Base-by-base conservation (phyloP, 768 basidiomycete genomes). In the Termitomyces sp. region DNA sequence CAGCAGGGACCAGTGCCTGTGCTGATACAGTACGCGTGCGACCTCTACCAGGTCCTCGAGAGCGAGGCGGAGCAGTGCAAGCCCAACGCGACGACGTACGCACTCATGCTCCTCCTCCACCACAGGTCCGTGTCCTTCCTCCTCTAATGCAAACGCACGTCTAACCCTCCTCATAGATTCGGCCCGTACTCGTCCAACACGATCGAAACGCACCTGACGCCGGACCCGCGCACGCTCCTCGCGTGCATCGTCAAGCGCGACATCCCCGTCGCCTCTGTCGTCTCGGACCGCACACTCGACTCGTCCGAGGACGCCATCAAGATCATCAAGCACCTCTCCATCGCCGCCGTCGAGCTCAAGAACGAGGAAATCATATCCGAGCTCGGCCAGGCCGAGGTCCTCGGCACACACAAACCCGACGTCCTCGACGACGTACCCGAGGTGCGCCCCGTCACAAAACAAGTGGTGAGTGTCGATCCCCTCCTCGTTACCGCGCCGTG, bases 11-110 rank as follows among this genome's bases (percentile, higher is more conserved):
- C 70, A 2, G 68, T 72, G 0, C 75, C 79, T 41, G 72, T 72
- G 33, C 93, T 93, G 91, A 55, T 87, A 3, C 80, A 84, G 28
- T 79, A 86, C 33, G 79, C 83, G 0, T 86, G 82, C 79, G 71
- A 72, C 10, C 74, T 94, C 14, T 90, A 86, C 63, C 71, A 81
- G 8, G 66, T 71, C 6, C 80, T 92, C 74, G 83, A 88, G 64
- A 67, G 54, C 12, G 77, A 71, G 3, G 60, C 66, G 0, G 84
- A 86, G 58, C 75, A 73, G 7, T 70, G 83, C 13, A 61, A 64
- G 1, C 86, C 91, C 0, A 82, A 79, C 33, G 60, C 82, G 1
- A 70, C 77, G 49, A 87, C 89, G 9, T 93, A 89, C 72, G 86
- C 89, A 14, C 69, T 83, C 18, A 86, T 91, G 82, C 75, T 93